These are phyloP conservation scores for Colletotrichum godetiae DNA, from an alignment of 2,329 filamentous ascomycete genomes.

Conservation along the genomic window DNA sequence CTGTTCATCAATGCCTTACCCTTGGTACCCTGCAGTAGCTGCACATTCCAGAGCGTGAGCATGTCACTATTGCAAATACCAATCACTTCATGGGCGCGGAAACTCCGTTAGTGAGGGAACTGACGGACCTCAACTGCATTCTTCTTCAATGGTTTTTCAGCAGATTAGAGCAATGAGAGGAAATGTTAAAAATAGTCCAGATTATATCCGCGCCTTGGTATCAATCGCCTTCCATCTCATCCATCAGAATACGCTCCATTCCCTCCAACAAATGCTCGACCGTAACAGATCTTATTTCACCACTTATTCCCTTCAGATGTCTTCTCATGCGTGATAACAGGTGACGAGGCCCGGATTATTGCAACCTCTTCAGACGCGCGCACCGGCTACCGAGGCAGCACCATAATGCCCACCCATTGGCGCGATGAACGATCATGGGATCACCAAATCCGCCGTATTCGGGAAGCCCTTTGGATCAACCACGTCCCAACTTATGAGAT, in stretches of 20 bases:
- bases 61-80: not conserved
- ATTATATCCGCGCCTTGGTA: not conserved
- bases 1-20: too few relatives aligned
- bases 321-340: not conserved
- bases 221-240: not conserved
- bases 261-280: not conserved
- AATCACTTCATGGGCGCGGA: not conserved
- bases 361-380: slow-evolving; percentile 7
- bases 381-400: slow-evolving; percentile 10
- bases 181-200: not conserved
- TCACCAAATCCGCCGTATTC: slow-evolving; percentile 18
- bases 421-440: not conserved
- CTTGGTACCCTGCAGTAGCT: not conserved
- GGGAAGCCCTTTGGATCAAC: slow-evolving; percentile 1
- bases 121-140: not conserved
- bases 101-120: not conserved
- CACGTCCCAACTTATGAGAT: not conserved
- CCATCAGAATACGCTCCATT: not conserved
- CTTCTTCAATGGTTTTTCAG: not conserved
- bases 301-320: not conserved
- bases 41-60: not conserved
- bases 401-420: slow-evolving; percentile 1
- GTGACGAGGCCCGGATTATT: not conserved
- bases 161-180: not conserved
- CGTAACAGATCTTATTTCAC: not conserved